Percentiles rank a stretch among this genome's conserved stretches.
These are phyloP conservation scores for Aspergillus quadricinctus DNA, from an alignment of 2,329 filamentous ascomycete species.

Conservation along the genomic window DNA sequence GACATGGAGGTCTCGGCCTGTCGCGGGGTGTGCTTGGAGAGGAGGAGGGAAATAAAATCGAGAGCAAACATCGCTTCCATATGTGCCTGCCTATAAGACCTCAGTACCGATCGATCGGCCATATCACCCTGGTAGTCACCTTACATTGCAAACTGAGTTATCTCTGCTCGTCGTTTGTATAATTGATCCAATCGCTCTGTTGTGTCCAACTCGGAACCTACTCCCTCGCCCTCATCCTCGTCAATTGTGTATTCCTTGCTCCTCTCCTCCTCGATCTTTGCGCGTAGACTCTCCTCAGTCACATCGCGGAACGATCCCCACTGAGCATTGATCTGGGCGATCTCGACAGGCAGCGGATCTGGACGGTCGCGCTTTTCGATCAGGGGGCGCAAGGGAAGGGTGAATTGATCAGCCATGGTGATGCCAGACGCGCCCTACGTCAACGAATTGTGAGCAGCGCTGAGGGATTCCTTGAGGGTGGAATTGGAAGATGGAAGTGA, in stretches of 20 bases:
- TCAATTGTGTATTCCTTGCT: slow-evolving; percentile 47
- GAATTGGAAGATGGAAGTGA: background rate
- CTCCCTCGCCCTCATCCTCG: slow-evolving; percentile 37
- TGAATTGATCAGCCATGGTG: slow-evolving; percentile 39
- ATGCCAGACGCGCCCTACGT: background rate
- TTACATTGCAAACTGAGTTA: slow-evolving; percentile 41
- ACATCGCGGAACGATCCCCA: slow-evolving; percentile 78
- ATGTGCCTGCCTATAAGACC: slow-evolving; percentile 36
- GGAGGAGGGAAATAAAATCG: slow-evolving; percentile 76
- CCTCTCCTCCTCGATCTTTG: slow-evolving; percentile 57
- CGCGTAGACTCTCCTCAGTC: slow-evolving; percentile 66
- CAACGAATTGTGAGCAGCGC: background rate
- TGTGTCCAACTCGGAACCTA: slow-evolving; percentile 29
- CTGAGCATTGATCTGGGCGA: slow-evolving; percentile 72
- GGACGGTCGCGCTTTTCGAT: slow-evolving; percentile 45
- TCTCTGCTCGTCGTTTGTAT: slow-evolving; percentile 43
- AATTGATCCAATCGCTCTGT: slow-evolving; percentile 39
- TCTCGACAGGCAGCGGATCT: slow-evolving; percentile 66
- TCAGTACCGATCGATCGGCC: slow-evolving; percentile 4
- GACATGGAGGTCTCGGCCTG: slow-evolving; percentile 68
- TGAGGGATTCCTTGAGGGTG: background rate
- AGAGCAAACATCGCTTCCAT: slow-evolving; percentile 60
- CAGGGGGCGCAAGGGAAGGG: slow-evolving; percentile 60
- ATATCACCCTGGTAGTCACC: slow-evolving; percentile 7
- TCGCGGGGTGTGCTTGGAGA: slow-evolving; percentile 74